Evolutionary conservation across 2,329 filamentous ascomycete species (phyloP), one percentile per base, ranked within the genome.

Genomic region (Coleophoma eucalyptorum): DNA sequence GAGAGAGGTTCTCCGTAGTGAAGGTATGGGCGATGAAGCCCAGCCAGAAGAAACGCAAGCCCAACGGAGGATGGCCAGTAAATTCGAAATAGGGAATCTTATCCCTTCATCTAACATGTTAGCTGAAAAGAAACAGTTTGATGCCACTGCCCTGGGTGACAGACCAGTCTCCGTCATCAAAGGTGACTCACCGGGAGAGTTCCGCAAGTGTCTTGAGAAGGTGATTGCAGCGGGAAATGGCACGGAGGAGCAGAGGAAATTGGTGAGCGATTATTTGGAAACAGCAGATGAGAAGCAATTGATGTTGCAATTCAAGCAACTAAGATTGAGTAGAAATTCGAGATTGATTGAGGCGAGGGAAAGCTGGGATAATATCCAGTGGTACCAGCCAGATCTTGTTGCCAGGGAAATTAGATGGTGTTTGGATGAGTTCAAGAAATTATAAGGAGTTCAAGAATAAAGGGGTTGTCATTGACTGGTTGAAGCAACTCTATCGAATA

Each of bases 151-250:
- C 15, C 21, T 50, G 15, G 43, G 49, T 20, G 33, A 48, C 16
- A 46, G 34, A 3, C 49, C 49, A 4, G 13, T 50, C 43, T 20
- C 31, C 41, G 49, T 50, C 16, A 40, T 50, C n/a, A 37, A 49
- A 26, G 37, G 21, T 18, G 43, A 42, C 15, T 32, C 46, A 11
- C 33, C 13, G 11, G 31, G 21, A 11, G 50, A 51, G 34, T 49
- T 20, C 16, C 16, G 42, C 26, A 43, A 38, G 37, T 20, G 49
- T 12, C 49, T 43, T 26, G 37, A 51, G 20, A 38, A 34, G 18
- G 50, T 18, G 13, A 15, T 51, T 10, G 20, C 26, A 15, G 45
- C 45, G 7, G 50, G 50, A 12, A 49, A 49, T 31, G 45, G 50
- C 19, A 37, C 37, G 12, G 45, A 34, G 16, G 47, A 26, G 8